phyloP scores from a whole-genome alignment of 73 alveolate genomes.

The Strombidium stylifer region DNA sequence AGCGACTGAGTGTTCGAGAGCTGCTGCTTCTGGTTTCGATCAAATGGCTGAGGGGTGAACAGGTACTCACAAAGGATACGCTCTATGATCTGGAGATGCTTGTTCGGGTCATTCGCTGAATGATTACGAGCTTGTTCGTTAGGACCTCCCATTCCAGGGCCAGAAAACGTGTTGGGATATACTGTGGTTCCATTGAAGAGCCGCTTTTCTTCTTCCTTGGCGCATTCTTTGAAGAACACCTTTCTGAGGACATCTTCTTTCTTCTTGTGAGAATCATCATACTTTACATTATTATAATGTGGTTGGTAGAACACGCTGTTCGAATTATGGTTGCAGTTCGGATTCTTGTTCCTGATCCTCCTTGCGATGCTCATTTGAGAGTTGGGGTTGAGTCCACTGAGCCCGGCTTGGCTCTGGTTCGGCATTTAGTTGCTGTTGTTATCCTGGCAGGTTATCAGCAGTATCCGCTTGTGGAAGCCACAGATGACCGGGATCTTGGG shows the following conservation, averaged over 20 bases:
- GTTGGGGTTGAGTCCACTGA: no score
- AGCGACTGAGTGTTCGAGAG: background rate
- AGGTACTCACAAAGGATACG: background rate
- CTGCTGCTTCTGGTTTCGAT: background rate
- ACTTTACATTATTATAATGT: conserved; percentile 43
- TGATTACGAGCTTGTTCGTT: background rate
- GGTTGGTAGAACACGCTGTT: conserved; percentile 51
- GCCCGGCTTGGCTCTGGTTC: background rate
- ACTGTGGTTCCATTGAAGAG: background rate
- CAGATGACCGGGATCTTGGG: conserved; percentile 36
- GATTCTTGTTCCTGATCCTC: conserved; percentile 55
- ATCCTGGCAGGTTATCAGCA: conserved; percentile 20
- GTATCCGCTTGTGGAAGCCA: conserved; percentile 35
- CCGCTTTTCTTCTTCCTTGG: conserved; percentile 36
- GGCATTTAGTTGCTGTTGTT: background rate
- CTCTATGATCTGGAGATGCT: conserved; percentile 20
- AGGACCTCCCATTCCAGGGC: background rate
- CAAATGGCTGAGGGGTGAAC: background rate
- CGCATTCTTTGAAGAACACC: conserved; percentile 47
- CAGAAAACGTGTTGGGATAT: background rate
- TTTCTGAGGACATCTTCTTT: conserved; percentile 58
- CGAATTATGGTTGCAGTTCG: conserved; percentile 59
- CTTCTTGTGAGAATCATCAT: conserved; percentile 47
- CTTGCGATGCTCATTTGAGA: conserved; percentile 1
- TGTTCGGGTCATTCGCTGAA: conserved; percentile 4